Evolutionary conservation across 2,329 filamentous ascomycete genomes (phyloP), one percentile per base, ranked within the genome.

Genomic region (Aureobasidium sp.): DNA sequence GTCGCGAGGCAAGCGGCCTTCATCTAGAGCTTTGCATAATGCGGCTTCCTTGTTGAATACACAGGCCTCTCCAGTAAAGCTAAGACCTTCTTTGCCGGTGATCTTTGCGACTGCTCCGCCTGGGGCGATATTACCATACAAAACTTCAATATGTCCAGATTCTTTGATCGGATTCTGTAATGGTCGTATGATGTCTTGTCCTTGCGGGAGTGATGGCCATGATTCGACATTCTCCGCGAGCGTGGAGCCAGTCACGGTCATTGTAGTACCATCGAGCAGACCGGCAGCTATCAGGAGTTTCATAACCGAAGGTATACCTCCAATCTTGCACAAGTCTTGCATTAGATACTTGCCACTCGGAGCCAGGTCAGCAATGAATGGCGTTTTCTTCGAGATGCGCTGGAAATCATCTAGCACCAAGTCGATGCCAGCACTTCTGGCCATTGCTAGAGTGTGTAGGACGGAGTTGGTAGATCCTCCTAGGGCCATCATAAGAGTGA

Each of bases 91-190:
- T 78, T 98, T 98, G 42, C 95, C 95, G 0, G 95, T 98, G 78
- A 98, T 98, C 80, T 98, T 98, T 67, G 94, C 95, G 1, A 98
- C 95, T 1, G 95, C 93, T 40, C 95, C 95, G 15, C 90, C 92
- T 1, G 95, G 95, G 3, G 95, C 93, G 38, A 98, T 86, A 77
- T 97, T 97, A 25, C 95, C 95, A 67, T 88, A 88, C 4, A 98
- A 86, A 67, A 98, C 93, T 78, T 95, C 94, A 67, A 98, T 87
- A 78, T 98, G 95, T 50, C 95, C 95, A 0, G 90, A 93, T 1
- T 85, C 71, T 78, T 98, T 98, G 84, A 97, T 95, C 18, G 94
- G 94, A 78, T 94, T 92, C 77, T 87, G 84, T 11, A 98, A 83
- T 0, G 92, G 90, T 8, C 92, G 89, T 77, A 98, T 97, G 76